Percentiles rank a stretch among this genome's conserved stretches.
phyloP scores from a whole-genome alignment of 768 basidiomycete species.

The Floccularia luteovirens region DNA sequence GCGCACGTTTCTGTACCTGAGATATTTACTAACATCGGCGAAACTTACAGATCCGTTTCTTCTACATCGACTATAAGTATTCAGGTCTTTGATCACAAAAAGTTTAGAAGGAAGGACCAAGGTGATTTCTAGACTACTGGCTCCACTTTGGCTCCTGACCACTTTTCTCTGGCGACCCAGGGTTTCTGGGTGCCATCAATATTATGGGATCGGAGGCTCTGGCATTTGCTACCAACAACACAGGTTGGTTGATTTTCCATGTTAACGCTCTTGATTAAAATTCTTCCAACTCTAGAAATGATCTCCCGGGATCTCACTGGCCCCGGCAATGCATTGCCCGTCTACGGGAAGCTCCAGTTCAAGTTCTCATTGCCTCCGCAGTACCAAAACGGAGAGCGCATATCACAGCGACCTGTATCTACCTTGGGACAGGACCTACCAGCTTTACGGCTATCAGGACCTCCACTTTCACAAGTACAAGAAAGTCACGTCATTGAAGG shows the following conservation, averaged over 20 bases:
- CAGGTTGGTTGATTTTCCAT: conserved; percentile 26
- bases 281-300: conserved; percentile 40
- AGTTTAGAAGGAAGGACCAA: conserved; percentile 84
- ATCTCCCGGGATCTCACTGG: conserved; percentile 69
- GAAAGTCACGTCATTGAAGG: no score
- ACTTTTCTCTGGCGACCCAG: conserved; percentile 14
- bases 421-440: no score
- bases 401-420: no score
- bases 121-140: conserved; percentile 31
- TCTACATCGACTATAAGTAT: conserved; percentile 73
- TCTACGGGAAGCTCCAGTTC: conserved; percentile 79
- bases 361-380: conserved; percentile 24
- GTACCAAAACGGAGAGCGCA: conserved; percentile 3
- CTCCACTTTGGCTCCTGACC: conserved; percentile 5
- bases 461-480: not conserved
- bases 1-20: no score
- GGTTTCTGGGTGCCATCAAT: conserved; percentile 54
- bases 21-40: no score
- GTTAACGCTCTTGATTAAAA: conserved; percentile 8
- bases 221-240: conserved; percentile 34
- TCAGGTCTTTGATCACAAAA: conserved; percentile 87
- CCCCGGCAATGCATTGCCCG: conserved; percentile 70
- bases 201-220: conserved; percentile 49
- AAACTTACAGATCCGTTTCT: no score
- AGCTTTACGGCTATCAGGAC: not conserved